Conservation (phyloP, 169 alveolate species). For the Babesia ovata region DNA sequence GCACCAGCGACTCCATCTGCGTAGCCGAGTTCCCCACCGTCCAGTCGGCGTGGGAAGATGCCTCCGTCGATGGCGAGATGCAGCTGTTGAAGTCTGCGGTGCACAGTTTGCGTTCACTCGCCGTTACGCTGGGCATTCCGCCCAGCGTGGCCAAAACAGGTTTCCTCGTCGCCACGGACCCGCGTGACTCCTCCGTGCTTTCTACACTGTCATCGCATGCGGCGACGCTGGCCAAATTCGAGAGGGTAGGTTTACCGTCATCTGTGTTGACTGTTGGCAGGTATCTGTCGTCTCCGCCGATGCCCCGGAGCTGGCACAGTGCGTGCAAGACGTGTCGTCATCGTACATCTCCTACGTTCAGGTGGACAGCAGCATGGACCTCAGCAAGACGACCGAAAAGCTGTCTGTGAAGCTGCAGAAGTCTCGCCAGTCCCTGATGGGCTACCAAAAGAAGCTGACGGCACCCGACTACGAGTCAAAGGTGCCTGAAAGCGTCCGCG, state of each 20-base stretch:
- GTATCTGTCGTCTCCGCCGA: constrained; percentile 30
- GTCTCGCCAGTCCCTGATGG: constrained; percentile 63
- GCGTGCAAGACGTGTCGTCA: constrained; percentile 57
- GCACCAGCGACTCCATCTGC: constrained; percentile 67
- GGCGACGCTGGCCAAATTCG: constrained; percentile 62
- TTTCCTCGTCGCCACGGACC: constrained; percentile 68
- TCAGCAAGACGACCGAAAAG: constrained; percentile 61
- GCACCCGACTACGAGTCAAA: constrained; percentile 81
- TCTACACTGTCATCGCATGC: constrained; percentile 64
- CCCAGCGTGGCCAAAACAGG: constrained; percentile 72
- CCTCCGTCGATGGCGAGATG: constrained; percentile 50
- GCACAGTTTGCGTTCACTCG: constrained; percentile 73
- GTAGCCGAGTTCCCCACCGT: constrained; percentile 67
- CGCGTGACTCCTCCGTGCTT: constrained; percentile 47
- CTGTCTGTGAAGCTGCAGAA: constrained; percentile 40
- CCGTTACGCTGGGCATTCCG: constrained; percentile 78
- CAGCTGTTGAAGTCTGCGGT: constrained; percentile 67
- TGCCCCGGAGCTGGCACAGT: constrained; percentile 33
- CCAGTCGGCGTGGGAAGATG: constrained; percentile 54
- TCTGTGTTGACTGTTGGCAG: not conserved
- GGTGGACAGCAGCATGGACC: constrained; percentile 61
- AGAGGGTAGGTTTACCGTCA: constrained; percentile 22
- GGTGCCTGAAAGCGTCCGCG: constrained; percentile 82
- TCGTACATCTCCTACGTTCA: constrained; percentile 40
- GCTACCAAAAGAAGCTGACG: constrained; percentile 73